Evolutionary conservation across 352 stramenopile genomes (phyloP), one percentile per base, ranked within the genome.

Genomic region (Phytophthora ohioensis): DNA sequence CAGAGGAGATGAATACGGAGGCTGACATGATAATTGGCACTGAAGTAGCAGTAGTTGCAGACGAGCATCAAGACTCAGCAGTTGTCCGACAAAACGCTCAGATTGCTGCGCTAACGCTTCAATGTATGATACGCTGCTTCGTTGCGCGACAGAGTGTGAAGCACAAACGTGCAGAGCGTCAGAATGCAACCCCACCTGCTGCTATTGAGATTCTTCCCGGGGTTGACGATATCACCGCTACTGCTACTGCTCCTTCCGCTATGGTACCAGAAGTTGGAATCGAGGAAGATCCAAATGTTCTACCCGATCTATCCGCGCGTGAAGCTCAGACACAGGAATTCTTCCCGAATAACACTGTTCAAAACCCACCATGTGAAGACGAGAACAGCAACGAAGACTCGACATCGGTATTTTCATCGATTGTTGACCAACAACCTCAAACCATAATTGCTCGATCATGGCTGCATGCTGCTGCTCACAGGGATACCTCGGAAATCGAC

Each of bases 111-210:
- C 12, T 86, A 21, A 51, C 62, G 8, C 67, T 88, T 6, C 78
- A 88, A 61, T 88, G 80, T 21, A 57, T 75, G 12, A 43, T 68
- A 10, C 80, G 80, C 2, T 83, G 78, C 34, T 78, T 76, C 30
- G n/a, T 82, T 17, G 68, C 79, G 1, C 57, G 75, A 30, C 54
- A 21, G 10, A 71, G 62, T 3, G 69, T 88, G 10, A 67, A 69
- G 30, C 66, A 43, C 21, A 79, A 71, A 59, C 72, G 69, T 17
- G 30, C 64, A 36, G 57, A 75, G 30, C 64, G 13, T 17, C 17
- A 51, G 34, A 52, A 64, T 41, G 4, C 36, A 41, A 36, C 13
- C 11, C 17, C 38, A 49, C 10, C 35, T 57, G 8, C 13, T 41
- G 8, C 10, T 42, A 36, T 6, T 35, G 43, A 59, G 15, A 45